Evolutionary conservation across 2,329 filamentous ascomycete genomes (phyloP).

Genomic region (Cercospora nicotianae): DNA sequence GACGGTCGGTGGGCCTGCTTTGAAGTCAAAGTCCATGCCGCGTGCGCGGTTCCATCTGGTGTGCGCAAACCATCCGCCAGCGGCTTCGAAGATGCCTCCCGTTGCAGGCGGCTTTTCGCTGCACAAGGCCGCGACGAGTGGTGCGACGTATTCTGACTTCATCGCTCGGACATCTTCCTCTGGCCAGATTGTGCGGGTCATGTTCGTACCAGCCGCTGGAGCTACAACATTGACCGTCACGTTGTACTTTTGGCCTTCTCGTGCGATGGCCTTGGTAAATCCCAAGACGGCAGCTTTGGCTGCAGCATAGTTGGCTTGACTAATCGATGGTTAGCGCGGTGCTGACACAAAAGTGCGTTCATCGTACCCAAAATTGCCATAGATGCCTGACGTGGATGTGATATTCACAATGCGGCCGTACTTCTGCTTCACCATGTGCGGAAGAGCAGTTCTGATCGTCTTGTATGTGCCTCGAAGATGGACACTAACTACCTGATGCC

Average conservation of each 20-base stretch:
- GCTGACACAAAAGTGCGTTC: conserved; percentile 87
- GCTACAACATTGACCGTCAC: conserved; percentile 97
- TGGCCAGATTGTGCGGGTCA: conserved; percentile 90
- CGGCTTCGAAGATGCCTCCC: conserved; percentile 86
- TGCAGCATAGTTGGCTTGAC: conserved; percentile 68
- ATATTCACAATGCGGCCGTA: conserved; percentile 96
- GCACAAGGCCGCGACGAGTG: conserved; percentile 80
- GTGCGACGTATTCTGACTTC: conserved; percentile 96
- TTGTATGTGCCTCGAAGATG: conserved; percentile 94
- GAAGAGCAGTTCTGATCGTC: conserved; percentile 93
- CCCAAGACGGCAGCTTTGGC: conserved; percentile 72
- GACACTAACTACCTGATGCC: conserved; percentile 86
- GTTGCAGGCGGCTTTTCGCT: conserved; percentile 79
- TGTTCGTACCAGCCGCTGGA: conserved; percentile 89
- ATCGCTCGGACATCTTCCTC: conserved; percentile 96
- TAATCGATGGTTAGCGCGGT: conserved; percentile 63
- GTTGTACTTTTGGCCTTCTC: conserved; percentile 93
- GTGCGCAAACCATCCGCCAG: conserved; percentile 84
- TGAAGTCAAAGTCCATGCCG: conserved; percentile 70
- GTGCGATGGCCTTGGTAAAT: conserved; percentile 84
- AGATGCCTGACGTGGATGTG: conserved; percentile 92
- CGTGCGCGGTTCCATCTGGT: conserved; percentile 92
- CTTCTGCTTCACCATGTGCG: conserved; percentile 95
- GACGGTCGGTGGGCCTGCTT: conserved; percentile 16
- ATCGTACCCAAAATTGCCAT: conserved; percentile 96